Percentiles rank a stretch among this genome's conserved stretches.
Evolutionary conservation across 345 rosid genomes (phyloP).

Genomic region (Viola odorata): DNA sequence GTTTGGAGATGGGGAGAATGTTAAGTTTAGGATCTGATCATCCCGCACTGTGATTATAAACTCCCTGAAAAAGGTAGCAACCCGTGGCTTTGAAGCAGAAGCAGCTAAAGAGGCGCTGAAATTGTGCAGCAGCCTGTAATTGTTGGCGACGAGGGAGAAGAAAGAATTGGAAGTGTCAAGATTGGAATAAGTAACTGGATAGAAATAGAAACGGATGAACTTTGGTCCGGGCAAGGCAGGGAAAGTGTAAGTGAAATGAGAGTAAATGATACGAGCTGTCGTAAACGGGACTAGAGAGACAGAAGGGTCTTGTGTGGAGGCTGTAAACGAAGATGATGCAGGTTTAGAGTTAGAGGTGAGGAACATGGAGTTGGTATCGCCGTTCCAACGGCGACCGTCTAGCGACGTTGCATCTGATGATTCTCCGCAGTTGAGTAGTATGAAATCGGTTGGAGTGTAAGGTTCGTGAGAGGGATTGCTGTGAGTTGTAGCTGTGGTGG

Average conservation of each 20-base stretch:
- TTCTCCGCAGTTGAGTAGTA: slow-evolving; percentile 21
- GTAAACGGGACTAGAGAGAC: not conserved
- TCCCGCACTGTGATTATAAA: not conserved
- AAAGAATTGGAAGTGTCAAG: not conserved
- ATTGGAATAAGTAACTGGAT: not conserved
- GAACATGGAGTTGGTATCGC: slow-evolving; percentile 20
- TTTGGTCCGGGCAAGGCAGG: slow-evolving; percentile 28
- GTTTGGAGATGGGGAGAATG: not conserved
- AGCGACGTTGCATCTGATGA: not conserved
- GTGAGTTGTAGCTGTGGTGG: not conserved
- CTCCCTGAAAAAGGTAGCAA: not conserved
- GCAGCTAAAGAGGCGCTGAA: slow-evolving; percentile 11
- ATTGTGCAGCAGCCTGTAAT: slow-evolving; percentile 8
- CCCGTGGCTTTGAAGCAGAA: not conserved
- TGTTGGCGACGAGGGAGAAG: slow-evolving; percentile 5
- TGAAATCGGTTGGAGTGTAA: not conserved
- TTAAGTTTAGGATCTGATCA: not conserved
- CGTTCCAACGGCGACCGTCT: slow-evolving; percentile 20
- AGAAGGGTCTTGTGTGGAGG: not conserved
- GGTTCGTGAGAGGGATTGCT: not conserved
- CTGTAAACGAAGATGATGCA: not conserved
- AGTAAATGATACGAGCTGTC: slow-evolving; percentile 19
- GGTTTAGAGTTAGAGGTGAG: not conserved
- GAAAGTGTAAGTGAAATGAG: slow-evolving; percentile 28
- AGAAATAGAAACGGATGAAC: slow-evolving; percentile 27